These are phyloP conservation scores for Colletotrichum phormii DNA, from an alignment of 2,329 filamentous ascomycete species.

Conservation along the genomic window DNA sequence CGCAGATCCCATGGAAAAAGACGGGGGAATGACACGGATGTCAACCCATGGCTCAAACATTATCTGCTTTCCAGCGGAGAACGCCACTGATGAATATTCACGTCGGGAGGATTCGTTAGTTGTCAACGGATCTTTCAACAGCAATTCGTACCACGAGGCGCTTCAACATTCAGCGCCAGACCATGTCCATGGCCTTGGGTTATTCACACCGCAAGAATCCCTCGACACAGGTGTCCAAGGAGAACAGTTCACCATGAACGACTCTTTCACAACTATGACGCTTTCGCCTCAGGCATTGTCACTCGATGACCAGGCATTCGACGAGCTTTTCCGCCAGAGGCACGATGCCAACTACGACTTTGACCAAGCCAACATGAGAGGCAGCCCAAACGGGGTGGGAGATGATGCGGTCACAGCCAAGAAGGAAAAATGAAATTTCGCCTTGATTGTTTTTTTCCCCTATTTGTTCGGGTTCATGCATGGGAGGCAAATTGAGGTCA, in stretches of 20 bases:
- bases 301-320: slow-evolving; percentile 10
- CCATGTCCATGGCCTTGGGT: slow-evolving; percentile 4
- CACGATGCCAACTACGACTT: neutral
- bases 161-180: slow-evolving; percentile 3
- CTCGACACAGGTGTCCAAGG: neutral
- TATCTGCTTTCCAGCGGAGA: slow-evolving; percentile 8
- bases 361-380: neutral
- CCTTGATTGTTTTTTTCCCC: too few species aligned
- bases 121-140: neutral
- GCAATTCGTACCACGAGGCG: neutral
- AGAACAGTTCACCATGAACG: neutral
- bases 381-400: neutral
- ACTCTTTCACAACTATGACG: slow-evolving; percentile 2
- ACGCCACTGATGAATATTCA: neutral
- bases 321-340: slow-evolving; percentile 12
- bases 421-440: neutral
- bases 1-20: neutral
- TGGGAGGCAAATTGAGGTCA: neutral
- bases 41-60: neutral
- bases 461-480: neutral
- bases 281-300: slow-evolving; percentile 10
- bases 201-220: slow-evolving; percentile 1
- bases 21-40: neutral
- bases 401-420: neutral
- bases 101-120: neutral